Percentiles rank a stretch among this genome's conserved stretches.
phyloP scores from a whole-genome alignment of 176 grass and related monocot species.

The Pontederia paniculata region DNA sequence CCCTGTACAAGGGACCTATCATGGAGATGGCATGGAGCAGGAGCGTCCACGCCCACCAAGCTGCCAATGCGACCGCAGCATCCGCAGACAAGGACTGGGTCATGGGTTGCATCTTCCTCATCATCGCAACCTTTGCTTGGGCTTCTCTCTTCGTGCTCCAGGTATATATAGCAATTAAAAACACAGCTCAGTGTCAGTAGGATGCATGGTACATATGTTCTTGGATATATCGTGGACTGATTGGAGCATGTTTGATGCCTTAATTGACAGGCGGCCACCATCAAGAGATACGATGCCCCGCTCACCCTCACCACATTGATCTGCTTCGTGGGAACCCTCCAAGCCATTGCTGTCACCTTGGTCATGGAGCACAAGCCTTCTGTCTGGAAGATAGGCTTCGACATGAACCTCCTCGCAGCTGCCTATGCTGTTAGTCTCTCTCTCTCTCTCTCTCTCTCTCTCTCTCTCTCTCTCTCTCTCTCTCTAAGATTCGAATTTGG shows the following conservation, averaged over 20 bases:
- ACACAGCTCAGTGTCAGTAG: too few species aligned
- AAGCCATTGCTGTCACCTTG: conserved; percentile 83
- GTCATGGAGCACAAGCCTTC: conserved; percentile 56
- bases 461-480: not conserved
- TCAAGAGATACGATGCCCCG: conserved; percentile 80
- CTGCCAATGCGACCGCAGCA: conserved; percentile 1
- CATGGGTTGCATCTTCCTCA: conserved; percentile 83
- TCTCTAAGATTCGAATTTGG: not conserved
- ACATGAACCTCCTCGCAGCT: conserved; percentile 98
- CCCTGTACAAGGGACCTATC: conserved; percentile 85
- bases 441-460: conserved; percentile 5
- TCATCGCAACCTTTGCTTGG: conserved; percentile 93
- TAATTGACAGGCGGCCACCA: conserved; percentile 42
- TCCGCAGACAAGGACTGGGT: conserved; percentile 79
- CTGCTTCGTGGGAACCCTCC: conserved; percentile 87
- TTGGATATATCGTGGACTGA: too few species aligned
- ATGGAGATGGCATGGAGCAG: conserved; percentile 69
- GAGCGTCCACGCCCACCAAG: conserved; percentile 34
- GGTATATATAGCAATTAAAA: conserved; percentile 24
- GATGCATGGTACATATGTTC: too few species aligned
- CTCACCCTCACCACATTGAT: conserved; percentile 73
- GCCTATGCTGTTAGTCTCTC: conserved; percentile 71
- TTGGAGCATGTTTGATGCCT: not conserved
- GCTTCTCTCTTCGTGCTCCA: conserved; percentile 94
- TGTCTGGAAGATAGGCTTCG: conserved; percentile 80